A percentile compares a stretch with the other conserved stretches of the same genome.
Conservation (phyloP, 2,329 filamentous ascomycete genomes). For the Bipolaris sorokiniana region DNA sequence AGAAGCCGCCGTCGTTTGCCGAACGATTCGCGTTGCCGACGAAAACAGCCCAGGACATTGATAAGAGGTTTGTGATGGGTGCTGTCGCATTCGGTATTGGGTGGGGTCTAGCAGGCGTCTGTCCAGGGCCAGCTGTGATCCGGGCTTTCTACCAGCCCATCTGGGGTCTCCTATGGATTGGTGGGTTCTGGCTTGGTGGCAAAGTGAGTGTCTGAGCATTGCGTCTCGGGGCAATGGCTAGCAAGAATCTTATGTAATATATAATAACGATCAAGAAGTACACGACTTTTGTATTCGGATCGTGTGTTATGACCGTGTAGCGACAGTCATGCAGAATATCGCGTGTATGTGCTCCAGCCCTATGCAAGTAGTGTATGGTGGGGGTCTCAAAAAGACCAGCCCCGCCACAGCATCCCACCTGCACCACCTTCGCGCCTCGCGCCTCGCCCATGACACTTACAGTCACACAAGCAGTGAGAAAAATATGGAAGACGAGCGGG, state of each 20-base stretch:
- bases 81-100: conserved; percentile 57
- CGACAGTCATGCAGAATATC: neutral
- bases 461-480: conserved; percentile 2
- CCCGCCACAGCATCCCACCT: conserved; percentile 20
- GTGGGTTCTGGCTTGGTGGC: conserved; percentile 55
- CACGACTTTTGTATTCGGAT: neutral
- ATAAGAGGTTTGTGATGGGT: conserved; percentile 57
- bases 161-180: conserved; percentile 57
- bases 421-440: conserved; percentile 14
- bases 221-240: neutral
- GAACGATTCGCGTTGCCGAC: conserved; percentile 53
- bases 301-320: neutral
- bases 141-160: conserved; percentile 54
- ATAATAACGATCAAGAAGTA: neutral
- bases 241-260: neutral
- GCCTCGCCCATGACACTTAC: conserved; percentile 19
- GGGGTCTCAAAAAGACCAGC: conserved; percentile 7
- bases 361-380: neutral
- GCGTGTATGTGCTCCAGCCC: conserved; percentile 17
- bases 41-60: conserved; percentile 55
- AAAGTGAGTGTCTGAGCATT: conserved; percentile 1
- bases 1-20: conserved; percentile 51
- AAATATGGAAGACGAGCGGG: conserved; percentile 77
- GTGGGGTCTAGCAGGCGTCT: conserved; percentile 60
- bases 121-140: conserved; percentile 59